phyloP scores from a whole-genome alignment of 805 yeast genomes.

The Sugiyamaella americana region DNA sequence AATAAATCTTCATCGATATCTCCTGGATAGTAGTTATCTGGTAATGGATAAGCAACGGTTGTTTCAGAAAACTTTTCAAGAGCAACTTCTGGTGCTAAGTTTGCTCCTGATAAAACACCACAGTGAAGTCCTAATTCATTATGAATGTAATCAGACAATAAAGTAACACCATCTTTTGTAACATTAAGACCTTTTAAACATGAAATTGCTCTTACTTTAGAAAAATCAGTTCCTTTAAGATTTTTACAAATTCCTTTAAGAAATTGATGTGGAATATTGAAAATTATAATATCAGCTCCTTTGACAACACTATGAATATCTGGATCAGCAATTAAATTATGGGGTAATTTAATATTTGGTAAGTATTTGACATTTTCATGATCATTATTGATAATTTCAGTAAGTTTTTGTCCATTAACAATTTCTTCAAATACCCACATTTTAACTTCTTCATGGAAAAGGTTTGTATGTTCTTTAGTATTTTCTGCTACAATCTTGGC shows the following conservation, averaged over 20 bases:
- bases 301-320: conserved; percentile 67
- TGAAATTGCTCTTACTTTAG: conserved; percentile 78
- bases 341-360: conserved; percentile 82
- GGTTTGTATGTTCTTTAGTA: conserved; percentile 59
- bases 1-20: conserved; percentile 69
- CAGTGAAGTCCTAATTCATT: conserved; percentile 80
- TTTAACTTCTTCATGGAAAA: conserved; percentile 68
- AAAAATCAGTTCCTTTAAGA: conserved; percentile 67
- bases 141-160: conserved; percentile 72
- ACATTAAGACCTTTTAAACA: conserved; percentile 96
- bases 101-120: conserved; percentile 97
- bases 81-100: conserved; percentile 96
- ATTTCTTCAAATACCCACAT: conserved; percentile 98
- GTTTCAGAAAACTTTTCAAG: conserved; percentile 95
- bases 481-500: conserved; percentile 95
- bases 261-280: conserved; percentile 97
- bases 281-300: conserved; percentile 80
- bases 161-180: conserved; percentile 73
- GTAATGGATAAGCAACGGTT: conserved; percentile 82
- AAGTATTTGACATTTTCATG: conserved; percentile 95
- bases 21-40: conserved; percentile 61
- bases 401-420: conserved; percentile 65
- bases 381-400: conserved; percentile 81
- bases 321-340: conserved; percentile 84
- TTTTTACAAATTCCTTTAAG: conserved; percentile 69